Conservation (phyloP, 176 grass and related monocot species). For the Echinochloa phyllopogon region DNA sequence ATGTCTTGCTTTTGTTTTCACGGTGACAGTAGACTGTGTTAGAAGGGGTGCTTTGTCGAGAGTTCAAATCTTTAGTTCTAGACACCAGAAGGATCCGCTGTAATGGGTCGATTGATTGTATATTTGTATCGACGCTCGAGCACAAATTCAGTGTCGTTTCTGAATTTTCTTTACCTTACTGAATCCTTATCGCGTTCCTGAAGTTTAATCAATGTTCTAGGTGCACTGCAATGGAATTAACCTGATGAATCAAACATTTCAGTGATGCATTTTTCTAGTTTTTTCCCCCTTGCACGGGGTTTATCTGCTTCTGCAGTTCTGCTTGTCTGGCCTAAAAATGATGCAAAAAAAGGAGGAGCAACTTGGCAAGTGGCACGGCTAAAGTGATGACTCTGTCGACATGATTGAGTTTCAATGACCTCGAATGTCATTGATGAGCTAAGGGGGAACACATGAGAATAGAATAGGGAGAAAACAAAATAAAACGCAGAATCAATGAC, state of each 20-base stretch:
- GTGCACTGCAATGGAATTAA: background rate
- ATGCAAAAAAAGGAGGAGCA: conserved; percentile 8
- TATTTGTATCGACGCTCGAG: no score
- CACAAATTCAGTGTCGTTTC: background rate
- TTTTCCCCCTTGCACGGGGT: background rate
- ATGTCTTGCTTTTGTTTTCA: no score
- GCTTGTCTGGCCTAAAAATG: conserved; percentile 19
- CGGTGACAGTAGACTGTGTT: no score
- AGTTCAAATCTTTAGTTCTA: no score
- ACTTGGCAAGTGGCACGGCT: conserved; percentile 35
- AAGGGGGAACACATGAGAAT: background rate
- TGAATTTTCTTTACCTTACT: background rate
- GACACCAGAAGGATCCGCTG: no score
- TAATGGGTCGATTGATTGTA: no score
- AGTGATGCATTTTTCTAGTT: background rate
- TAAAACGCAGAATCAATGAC: no score
- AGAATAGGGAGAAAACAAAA: no score
- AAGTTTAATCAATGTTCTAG: background rate
- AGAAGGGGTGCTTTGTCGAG: no score
- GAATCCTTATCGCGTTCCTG: no score
- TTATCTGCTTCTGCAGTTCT: conserved; percentile 18
- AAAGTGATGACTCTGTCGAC: background rate
- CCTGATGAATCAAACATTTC: background rate
- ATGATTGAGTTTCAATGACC: background rate
- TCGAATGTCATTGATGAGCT: background rate